These are phyloP conservation scores for Pseudogymnoascus sp. DNA, from an alignment of 2,329 filamentous ascomycete genomes.

Conservation along the genomic window DNA sequence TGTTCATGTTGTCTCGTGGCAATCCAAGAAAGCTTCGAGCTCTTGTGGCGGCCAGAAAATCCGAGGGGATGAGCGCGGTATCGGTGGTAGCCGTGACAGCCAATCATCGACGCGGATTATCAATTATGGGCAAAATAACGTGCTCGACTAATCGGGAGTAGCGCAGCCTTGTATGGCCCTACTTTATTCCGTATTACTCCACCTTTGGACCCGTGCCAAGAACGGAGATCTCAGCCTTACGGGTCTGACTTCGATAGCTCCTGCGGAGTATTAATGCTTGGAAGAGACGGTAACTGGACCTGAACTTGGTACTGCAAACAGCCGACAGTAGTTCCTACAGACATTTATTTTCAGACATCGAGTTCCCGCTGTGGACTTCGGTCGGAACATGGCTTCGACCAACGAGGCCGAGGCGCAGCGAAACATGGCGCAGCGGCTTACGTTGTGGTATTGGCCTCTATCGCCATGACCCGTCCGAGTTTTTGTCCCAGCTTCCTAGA, in stretches of 20 bases:
- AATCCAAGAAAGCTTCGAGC: background rate
- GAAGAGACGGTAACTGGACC: background rate
- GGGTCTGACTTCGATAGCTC: background rate
- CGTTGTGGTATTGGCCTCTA: background rate
- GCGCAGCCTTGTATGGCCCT: background rate
- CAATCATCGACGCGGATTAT: background rate
- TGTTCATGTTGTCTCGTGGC: background rate
- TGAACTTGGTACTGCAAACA: background rate
- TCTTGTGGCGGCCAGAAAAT: conserved; percentile 4
- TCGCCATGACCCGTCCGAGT: background rate
- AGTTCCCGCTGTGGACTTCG: background rate
- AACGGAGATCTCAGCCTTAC: background rate
- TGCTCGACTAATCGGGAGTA: background rate
- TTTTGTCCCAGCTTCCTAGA: background rate
- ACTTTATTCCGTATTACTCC: background rate
- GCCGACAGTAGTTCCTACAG: background rate
- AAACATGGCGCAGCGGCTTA: conserved; percentile 3
- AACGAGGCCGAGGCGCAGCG: background rate
- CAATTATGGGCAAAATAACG: conserved; percentile 3
- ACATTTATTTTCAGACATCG: background rate
- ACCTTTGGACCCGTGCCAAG: background rate
- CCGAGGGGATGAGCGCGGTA: background rate
- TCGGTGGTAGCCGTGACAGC: background rate
- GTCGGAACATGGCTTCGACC: background rate
- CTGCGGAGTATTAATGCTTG: background rate